Evolutionary conservation across 768 basidiomycete genomes (phyloP).

Genomic region (Cantharellus anzutake): DNA sequence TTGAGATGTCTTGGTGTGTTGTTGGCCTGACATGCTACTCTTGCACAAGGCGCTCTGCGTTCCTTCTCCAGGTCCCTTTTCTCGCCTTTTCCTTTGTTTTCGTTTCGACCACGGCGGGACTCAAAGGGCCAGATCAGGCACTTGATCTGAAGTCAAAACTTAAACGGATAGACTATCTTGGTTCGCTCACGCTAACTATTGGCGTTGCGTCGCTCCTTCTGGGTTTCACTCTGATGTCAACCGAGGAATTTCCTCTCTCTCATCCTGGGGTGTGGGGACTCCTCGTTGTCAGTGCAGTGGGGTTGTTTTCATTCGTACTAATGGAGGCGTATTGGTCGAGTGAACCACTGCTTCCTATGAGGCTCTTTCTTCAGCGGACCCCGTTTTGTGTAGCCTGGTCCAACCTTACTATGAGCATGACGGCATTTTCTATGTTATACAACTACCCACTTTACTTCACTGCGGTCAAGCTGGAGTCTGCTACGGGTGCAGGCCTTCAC

Average conservation of each 20-base stretch:
- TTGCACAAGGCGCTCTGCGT: constrained; percentile 57
- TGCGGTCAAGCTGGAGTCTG: neutral
- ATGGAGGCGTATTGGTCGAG: constrained; percentile 64
- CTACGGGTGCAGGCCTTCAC: constrained; percentile 41
- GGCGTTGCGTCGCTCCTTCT: constrained; percentile 52
- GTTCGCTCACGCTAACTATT: constrained; percentile 60
- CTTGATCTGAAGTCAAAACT: constrained; percentile 43
- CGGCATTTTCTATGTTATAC: constrained; percentile 57
- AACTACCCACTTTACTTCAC: constrained; percentile 8
- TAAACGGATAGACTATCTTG: constrained; percentile 66
- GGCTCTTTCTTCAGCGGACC: constrained; percentile 55
- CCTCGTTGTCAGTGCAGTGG: constrained; percentile 36
- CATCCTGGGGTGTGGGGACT: constrained; percentile 53
- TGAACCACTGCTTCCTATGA: constrained; percentile 83
- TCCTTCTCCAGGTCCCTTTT: constrained; percentile 67
- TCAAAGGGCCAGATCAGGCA: constrained; percentile 47
- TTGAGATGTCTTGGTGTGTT: neutral
- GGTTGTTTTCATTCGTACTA: constrained; percentile 39
- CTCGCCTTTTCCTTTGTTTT: constrained; percentile 50
- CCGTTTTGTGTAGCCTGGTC: constrained; percentile 63
- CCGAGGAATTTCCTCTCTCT: constrained; percentile 61
- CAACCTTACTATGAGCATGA: constrained; percentile 60
- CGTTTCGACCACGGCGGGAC: constrained; percentile 60
- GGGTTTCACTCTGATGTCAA: constrained; percentile 57
- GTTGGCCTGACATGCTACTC: neutral